Percentiles rank a stretch among this genome's conserved stretches.
phyloP scores from a whole-genome alignment of 805 yeast genomes.

The Tanozyma kutaoensis region DNA sequence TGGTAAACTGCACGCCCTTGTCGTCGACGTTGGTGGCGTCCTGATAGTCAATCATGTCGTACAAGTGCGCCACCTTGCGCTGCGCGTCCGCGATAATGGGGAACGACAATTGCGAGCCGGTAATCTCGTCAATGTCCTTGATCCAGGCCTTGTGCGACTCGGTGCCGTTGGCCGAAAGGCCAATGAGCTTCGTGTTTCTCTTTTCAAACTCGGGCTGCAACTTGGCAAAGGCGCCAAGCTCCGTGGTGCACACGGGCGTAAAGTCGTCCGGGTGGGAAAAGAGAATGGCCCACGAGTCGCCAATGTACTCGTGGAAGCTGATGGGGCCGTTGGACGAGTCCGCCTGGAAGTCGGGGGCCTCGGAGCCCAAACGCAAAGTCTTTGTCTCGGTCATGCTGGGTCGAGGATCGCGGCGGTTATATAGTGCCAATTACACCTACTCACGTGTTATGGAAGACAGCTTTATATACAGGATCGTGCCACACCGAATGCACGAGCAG shows the following conservation, averaged over 20 bases:
- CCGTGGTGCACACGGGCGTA: conserved; percentile 96
- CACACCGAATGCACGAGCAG: too few relatives aligned
- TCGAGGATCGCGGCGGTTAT: too few relatives aligned
- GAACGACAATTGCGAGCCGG: conserved; percentile 66
- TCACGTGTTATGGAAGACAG: too few relatives aligned
- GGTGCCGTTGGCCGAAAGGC: conserved; percentile 76
- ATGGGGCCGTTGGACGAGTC: conserved; percentile 72
- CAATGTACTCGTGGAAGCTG: conserved; percentile 78
- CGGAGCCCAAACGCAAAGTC: conserved; percentile 57
- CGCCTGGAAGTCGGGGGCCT: conserved; percentile 82
- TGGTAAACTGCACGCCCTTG: conserved; percentile 67
- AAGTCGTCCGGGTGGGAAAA: conserved; percentile 95
- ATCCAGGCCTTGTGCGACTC: conserved; percentile 78
- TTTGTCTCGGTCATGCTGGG: too few relatives aligned
- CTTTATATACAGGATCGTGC: too few relatives aligned
- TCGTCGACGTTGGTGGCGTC: conserved; percentile 62
- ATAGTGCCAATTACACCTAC: too few relatives aligned
- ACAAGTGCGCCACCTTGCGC: conserved; percentile 72
- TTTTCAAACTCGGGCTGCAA: conserved; percentile 79
- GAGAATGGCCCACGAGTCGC: conserved; percentile 76
- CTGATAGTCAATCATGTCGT: conserved; percentile 81
- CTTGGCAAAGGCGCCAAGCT: conserved; percentile 85
- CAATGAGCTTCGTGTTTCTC: conserved; percentile 80
- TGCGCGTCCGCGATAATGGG: conserved; percentile 86
- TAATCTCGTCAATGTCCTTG: conserved; percentile 79